phyloP scores from a whole-genome alignment of 2,329 filamentous ascomycete genomes.

The Samsoniella hepiali region DNA sequence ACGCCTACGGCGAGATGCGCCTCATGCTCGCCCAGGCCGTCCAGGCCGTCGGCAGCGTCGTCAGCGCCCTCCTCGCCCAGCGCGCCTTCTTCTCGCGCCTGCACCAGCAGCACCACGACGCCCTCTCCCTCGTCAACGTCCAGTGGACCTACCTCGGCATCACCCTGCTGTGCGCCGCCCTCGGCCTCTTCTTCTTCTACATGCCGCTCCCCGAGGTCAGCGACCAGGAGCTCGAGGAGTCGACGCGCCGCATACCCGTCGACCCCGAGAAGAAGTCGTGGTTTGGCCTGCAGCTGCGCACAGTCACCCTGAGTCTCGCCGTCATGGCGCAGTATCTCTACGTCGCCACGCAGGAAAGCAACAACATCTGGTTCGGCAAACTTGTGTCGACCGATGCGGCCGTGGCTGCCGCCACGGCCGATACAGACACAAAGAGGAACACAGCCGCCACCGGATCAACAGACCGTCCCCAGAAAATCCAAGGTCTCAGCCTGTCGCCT shows the following conservation, averaged over 20 bases:
- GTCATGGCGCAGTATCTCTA: slow-evolving; percentile 77
- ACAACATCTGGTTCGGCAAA: slow-evolving; percentile 58
- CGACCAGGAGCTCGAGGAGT: slow-evolving; percentile 52
- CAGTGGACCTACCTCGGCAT: slow-evolving; percentile 87
- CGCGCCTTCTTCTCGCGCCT: slow-evolving; percentile 69
- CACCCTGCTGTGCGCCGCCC: slow-evolving; percentile 66
- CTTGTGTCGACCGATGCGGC: slow-evolving; percentile 42
- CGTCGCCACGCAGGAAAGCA: slow-evolving; percentile 67
- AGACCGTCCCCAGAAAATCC: slow-evolving; percentile 31
- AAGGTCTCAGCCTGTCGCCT: slow-evolving; percentile 50
- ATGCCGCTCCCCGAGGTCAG: slow-evolving; percentile 62
- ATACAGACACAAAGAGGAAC: slow-evolving; percentile 26
- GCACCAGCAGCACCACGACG: slow-evolving; percentile 35
- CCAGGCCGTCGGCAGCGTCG: slow-evolving; percentile 70
- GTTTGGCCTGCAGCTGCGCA: slow-evolving; percentile 50
- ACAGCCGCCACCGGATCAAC: slow-evolving; percentile 21
- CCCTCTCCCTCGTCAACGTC: slow-evolving; percentile 62
- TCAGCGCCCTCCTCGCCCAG: slow-evolving; percentile 69
- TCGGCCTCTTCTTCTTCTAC: slow-evolving; percentile 68
- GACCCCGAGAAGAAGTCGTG: slow-evolving; percentile 48
- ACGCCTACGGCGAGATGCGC: slow-evolving; percentile 69
- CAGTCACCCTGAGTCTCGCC: slow-evolving; percentile 62
- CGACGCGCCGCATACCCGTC: slow-evolving; percentile 46
- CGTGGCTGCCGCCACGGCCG: slow-evolving; percentile 19
- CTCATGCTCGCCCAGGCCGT: slow-evolving; percentile 73